Conservation (phyloP, 2,329 filamentous ascomycete species). For the Aspergillus neotritici region DNA sequence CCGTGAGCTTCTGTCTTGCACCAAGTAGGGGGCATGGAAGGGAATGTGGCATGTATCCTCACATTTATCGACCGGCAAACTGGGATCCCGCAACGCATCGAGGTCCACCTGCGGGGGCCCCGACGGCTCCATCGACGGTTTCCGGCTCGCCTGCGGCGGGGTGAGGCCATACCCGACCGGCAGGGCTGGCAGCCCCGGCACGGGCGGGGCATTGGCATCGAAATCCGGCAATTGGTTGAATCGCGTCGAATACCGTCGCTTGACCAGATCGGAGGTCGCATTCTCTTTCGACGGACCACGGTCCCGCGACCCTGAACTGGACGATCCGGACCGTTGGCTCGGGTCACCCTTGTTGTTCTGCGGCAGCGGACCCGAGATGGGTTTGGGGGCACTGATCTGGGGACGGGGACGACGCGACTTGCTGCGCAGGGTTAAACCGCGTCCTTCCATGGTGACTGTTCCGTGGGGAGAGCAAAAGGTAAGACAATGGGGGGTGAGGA, state of each 20-base stretch:
- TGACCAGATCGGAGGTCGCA: constrained; percentile 75
- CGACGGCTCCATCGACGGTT: constrained; percentile 50
- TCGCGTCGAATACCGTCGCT: constrained; percentile 86
- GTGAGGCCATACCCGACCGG: constrained; percentile 54
- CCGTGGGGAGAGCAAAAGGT: constrained; percentile 6
- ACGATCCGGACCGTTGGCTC: constrained; percentile 24
- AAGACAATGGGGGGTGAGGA: constrained; percentile 6
- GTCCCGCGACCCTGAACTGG: constrained; percentile 31
- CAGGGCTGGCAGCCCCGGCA: constrained; percentile 61
- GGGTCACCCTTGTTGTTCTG: constrained; percentile 33
- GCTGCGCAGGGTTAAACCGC: constrained; percentile 59
- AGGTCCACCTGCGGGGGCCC: constrained; percentile 66
- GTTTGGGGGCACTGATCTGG: constrained; percentile 56
- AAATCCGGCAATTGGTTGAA: constrained; percentile 73
- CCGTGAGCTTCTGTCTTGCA: constrained; percentile 10
- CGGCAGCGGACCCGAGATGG: constrained; percentile 44
- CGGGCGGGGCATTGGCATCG: constrained; percentile 60
- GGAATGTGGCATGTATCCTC: constrained; percentile 29
- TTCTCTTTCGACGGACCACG: constrained; percentile 39
- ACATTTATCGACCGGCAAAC: constrained; percentile 74
- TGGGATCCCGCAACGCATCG: constrained; percentile 72
- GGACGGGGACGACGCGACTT: constrained; percentile 50
- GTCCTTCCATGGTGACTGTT: constrained; percentile 44
- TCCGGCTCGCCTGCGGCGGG: constrained; percentile 39
- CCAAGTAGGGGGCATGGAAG: not conserved